Base-by-base conservation (phyloP, 352 stramenopile genomes). In the Phytophthora foliorum region DNA sequence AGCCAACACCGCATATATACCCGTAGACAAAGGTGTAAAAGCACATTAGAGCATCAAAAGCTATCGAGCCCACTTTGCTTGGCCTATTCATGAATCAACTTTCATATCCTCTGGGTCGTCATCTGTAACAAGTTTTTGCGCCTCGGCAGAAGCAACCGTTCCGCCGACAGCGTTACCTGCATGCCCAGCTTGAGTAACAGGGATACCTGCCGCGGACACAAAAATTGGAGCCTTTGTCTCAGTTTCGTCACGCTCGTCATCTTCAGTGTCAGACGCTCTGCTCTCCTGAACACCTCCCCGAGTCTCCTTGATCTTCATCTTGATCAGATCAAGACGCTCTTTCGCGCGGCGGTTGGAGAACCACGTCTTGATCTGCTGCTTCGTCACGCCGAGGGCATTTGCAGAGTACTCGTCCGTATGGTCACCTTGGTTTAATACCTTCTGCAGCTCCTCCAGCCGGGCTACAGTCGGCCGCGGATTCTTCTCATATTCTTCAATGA, bases 401-500 rank as follows among this genome's bases (percentile, higher is more conserved):
- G 52, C 74, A 45, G 78, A 81, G 32, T 87, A 65, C 55, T 89
- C 84, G 27, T 91, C 84, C 0, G 72, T 82, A 45, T 93, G 84
- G 49, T 92, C 86, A 34, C 76, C 75, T 57, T 88, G 76, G 67
- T 95, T 95, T 60, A 95, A 54, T 4, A 92, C 76, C 48, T 81
- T 78, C 54, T 91, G 71, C 34, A 95, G 65, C 57, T 94, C 84
- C 50, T 92, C 84, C 49, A 95, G 61, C 50, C 88, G 85, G 24
- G 80, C 59, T 14, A 81, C 73, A 38, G 69, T 90, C 22, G 88
- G 88, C 3, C 81, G 78, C 24, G 86, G 81, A 48, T 91, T 94
- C 72, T 93, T 91, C 67, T 94, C 88, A 57, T 94, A 95, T 63
- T 91, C 84, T 60, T 93, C 88, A 46, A 93, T 92, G 36, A 95